These are phyloP conservation scores for Dryas drummondii DNA, from an alignment of 306 rosid species.

Conservation along the genomic window DNA sequence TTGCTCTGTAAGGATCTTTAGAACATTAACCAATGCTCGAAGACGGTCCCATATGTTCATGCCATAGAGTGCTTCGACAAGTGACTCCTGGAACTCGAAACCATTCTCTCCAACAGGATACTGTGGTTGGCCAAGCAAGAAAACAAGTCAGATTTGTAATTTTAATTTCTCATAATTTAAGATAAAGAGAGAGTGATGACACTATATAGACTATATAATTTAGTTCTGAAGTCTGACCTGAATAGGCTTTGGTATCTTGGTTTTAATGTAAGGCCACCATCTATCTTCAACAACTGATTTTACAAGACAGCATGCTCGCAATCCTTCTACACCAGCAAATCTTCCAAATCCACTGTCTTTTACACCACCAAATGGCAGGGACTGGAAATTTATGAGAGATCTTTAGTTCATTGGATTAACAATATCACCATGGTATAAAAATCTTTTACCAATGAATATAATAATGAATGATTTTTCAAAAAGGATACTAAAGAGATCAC, in stretches of 20 bases:
- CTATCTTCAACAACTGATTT: slow-evolving; percentile 94
- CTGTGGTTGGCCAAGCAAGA: slow-evolving; percentile 40
- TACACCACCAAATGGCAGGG: slow-evolving; percentile 94
- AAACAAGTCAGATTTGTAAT: slow-evolving; percentile 2
- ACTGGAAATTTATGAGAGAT: slow-evolving; percentile 53
- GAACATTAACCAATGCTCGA: slow-evolving; percentile 70
- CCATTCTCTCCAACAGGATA: slow-evolving; percentile 86
- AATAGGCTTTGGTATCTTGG: slow-evolving; percentile 82
- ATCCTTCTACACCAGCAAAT: slow-evolving; percentile 86
- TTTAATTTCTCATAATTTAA: neutral
- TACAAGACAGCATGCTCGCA: slow-evolving; percentile 95
- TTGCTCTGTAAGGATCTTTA: slow-evolving; percentile 67
- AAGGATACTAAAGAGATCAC: neutral
- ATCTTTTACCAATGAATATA: neutral
- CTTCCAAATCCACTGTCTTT: slow-evolving; percentile 97
- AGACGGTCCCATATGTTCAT: slow-evolving; percentile 84
- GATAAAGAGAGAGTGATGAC: neutral
- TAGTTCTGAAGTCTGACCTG: slow-evolving; percentile 56
- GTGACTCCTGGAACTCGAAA: slow-evolving; percentile 80
- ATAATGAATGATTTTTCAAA: neutral
- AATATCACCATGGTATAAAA: neutral
- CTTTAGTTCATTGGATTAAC: slow-evolving; percentile 16
- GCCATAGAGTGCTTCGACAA: slow-evolving; percentile 79
- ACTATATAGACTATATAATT: neutral
- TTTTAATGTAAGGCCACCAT: slow-evolving; percentile 87